Percentiles rank a stretch among this genome's conserved stretches.
Conservation (phyloP, 2,329 filamentous ascomycete species). For the Lanzia echinophila region DNA sequence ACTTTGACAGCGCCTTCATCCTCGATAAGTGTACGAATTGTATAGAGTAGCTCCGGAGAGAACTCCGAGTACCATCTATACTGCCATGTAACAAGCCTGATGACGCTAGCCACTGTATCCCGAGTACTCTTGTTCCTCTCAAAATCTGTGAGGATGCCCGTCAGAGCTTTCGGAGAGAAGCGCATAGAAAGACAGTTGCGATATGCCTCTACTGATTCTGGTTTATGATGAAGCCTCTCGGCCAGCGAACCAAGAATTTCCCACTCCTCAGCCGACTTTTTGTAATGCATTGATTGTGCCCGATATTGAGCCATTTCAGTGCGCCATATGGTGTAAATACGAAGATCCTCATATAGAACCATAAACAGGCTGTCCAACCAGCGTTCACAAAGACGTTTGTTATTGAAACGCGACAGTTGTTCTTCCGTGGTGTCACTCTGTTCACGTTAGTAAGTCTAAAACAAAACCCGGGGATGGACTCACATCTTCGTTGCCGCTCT, state of each 20-base stretch:
- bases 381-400: slow-evolving; percentile 92
- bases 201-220: slow-evolving; percentile 91
- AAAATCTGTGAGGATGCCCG: slow-evolving; percentile 73
- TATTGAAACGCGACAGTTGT: slow-evolving; percentile 84
- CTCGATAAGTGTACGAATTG: slow-evolving; percentile 88
- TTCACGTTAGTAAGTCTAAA: slow-evolving; percentile 21
- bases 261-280: slow-evolving; percentile 96
- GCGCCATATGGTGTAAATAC: slow-evolving; percentile 98
- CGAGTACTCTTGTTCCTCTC: slow-evolving; percentile 73
- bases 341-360: slow-evolving; percentile 95
- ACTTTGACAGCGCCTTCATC: slow-evolving; percentile 97
- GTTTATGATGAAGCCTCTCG: slow-evolving; percentile 82
- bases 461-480: slow-evolving; percentile 24
- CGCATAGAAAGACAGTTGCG: slow-evolving; percentile 78
- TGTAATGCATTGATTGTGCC: slow-evolving; percentile 89
- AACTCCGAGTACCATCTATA: slow-evolving; percentile 99
- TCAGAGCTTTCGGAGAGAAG: slow-evolving; percentile 89
- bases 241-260: slow-evolving; percentile 92
- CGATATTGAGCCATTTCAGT: slow-evolving; percentile 96
- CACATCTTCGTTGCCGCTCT: slow-evolving; percentile 67
- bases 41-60: slow-evolving; percentile 81
- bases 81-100: slow-evolving; percentile 92
- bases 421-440: slow-evolving; percentile 60
- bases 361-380: slow-evolving; percentile 99
- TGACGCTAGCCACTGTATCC: slow-evolving; percentile 77